Conservation (phyloP, 1,284 basidiomycete genomes). For the Ustilago nuda region DNA sequence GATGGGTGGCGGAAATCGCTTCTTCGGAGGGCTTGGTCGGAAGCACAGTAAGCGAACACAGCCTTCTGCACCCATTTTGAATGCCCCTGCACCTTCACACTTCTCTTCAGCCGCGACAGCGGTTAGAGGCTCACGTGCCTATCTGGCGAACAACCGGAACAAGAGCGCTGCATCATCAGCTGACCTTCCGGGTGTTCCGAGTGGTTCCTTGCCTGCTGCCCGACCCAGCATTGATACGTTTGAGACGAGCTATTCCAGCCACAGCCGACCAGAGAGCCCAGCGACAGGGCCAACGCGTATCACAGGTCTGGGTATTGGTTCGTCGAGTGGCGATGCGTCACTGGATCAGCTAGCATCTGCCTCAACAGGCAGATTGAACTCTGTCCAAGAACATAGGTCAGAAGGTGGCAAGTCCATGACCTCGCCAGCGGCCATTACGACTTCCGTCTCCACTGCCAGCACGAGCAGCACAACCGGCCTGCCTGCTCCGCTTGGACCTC, state of each 20-base stretch:
- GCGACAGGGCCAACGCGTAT: conserved; percentile 18
- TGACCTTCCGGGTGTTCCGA: conserved; percentile 2
- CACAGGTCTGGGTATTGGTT: conserved; percentile 15
- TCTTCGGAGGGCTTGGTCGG: conserved; percentile 49
- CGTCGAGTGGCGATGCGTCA: background rate
- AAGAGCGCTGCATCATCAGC: conserved; percentile 16
- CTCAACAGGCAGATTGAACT: conserved; percentile 5
- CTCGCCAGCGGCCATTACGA: background rate
- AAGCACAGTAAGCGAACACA: conserved; percentile 39
- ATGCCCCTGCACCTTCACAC: background rate
- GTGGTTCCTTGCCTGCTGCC: conserved; percentile 10
- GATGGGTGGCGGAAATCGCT: conserved; percentile 25
- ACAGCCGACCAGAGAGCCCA: conserved; percentile 33
- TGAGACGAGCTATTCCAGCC: conserved; percentile 29
- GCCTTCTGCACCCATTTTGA: conserved; percentile 11
- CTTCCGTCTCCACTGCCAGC: background rate
- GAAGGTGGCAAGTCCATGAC: background rate
- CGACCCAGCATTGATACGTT: conserved; percentile 32
- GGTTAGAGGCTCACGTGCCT: conserved; percentile 32
- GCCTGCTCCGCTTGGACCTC: conserved; percentile 33
- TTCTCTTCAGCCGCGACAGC: conserved; percentile 21
- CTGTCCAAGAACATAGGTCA: conserved; percentile 6
- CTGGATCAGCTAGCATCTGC: conserved; percentile 6
- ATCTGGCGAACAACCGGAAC: conserved; percentile 30
- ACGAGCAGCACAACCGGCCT: conserved; percentile 16